phyloP scores from a whole-genome alignment of 129 eudicot genomes.

The Mikania micrantha region DNA sequence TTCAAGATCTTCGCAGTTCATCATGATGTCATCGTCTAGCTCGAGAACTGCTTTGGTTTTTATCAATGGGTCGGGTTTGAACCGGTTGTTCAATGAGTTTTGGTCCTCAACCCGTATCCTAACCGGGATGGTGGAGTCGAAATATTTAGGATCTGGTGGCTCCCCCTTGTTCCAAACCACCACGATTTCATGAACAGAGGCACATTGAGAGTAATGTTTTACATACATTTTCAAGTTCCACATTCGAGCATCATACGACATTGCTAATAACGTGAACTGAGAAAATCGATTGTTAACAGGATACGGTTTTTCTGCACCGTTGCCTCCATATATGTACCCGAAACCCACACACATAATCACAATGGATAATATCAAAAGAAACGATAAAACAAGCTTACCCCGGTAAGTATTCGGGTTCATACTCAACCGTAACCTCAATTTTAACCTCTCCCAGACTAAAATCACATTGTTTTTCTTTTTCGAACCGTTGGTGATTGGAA shows the following conservation, averaged over 20 bases:
- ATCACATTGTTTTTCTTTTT: conserved; percentile 50
- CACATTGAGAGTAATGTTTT: conserved; percentile 71
- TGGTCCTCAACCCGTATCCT: conserved; percentile 58
- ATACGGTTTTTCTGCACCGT: conserved; percentile 71
- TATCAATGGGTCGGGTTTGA: conserved; percentile 46
- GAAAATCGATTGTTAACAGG: conserved; percentile 51
- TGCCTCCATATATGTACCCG: conserved; percentile 58
- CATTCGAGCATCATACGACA: conserved; percentile 84
- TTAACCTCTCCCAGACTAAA: conserved; percentile 53
- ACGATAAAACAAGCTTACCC: conserved; percentile 35
- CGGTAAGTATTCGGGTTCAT: conserved; percentile 41
- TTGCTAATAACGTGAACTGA: conserved; percentile 70
- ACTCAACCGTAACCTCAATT: conserved; percentile 43
- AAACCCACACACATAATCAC: conserved; percentile 49
- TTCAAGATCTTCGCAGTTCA: conserved; percentile 78
- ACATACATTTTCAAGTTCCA: conserved; percentile 82
- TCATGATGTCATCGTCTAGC: conserved; percentile 89
- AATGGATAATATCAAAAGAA: conserved; percentile 26
- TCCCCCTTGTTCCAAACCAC: conserved; percentile 86
- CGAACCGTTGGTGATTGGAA: conserved; percentile 45
- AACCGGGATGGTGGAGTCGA: conserved; percentile 66
- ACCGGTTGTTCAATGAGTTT: conserved; percentile 88
- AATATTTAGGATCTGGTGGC: conserved; percentile 41
- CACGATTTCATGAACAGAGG: conserved; percentile 78
- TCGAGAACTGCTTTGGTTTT: conserved; percentile 72